Conservation (phyloP, 169 alveolate species). For the Sarcocystis neurona region DNA sequence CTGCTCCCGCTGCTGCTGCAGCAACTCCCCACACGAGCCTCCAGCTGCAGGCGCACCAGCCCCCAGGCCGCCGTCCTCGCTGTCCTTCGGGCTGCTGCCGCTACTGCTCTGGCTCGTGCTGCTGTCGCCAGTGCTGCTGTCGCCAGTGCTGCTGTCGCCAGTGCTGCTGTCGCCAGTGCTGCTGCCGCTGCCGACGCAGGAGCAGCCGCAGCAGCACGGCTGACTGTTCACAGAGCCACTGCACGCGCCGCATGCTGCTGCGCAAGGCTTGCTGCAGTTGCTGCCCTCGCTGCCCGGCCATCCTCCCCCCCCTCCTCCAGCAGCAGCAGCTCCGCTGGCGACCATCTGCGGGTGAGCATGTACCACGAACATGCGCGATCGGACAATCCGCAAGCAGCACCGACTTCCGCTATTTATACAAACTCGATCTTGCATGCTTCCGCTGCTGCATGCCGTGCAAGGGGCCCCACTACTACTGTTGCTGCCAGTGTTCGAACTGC, state of each 20-base stretch:
- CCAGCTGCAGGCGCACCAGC: neutral
- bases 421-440: too few species aligned
- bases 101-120: neutral
- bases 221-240: too few species aligned
- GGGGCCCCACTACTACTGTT: too few species aligned
- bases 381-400: neutral
- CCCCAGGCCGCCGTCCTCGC: neutral
- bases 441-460: too few species aligned
- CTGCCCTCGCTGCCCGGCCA: neutral
- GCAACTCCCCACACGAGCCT: neutral
- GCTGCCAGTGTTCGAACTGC: too few species aligned
- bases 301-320: neutral
- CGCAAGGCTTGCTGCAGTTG: neutral
- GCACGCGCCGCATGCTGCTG: too few species aligned
- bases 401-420: neutral
- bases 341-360: conserved; percentile 5
- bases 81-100: too few species aligned
- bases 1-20: conserved; percentile 17
- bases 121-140: neutral
- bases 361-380: neutral
- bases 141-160: neutral
- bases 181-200: conserved; percentile 3
- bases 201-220: conserved; percentile 22
- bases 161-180: neutral
- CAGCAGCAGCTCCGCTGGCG: neutral